Percentiles rank a stretch among this genome's conserved stretches.
phyloP scores from a whole-genome alignment of 2,329 filamentous ascomycete genomes.

The Berkeleyomyces rouxiae region DNA sequence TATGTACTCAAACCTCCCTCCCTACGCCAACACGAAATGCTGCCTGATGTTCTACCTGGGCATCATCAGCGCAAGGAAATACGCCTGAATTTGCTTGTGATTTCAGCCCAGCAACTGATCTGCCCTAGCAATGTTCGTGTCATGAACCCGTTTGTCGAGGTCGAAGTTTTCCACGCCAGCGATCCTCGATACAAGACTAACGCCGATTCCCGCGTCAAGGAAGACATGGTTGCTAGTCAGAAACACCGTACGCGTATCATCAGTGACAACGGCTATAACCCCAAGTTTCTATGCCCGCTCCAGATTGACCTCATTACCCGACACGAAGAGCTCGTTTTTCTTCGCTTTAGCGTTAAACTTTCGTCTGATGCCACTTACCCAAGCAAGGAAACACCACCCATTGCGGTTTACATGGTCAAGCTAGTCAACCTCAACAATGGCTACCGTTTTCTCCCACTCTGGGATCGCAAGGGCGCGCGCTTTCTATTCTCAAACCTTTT shows the following conservation, averaged over 20 bases:
- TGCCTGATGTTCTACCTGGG: slow-evolving; percentile 24
- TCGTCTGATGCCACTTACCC: slow-evolving; percentile 53
- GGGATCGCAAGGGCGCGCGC: slow-evolving; percentile 76
- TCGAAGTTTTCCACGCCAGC: slow-evolving; percentile 87
- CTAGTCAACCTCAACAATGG: slow-evolving; percentile 77
- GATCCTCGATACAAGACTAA: slow-evolving; percentile 82
- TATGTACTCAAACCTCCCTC: slow-evolving; percentile 89
- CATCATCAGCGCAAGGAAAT: slow-evolving; percentile 70
- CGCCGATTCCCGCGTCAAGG: slow-evolving; percentile 39
- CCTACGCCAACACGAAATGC: slow-evolving; percentile 53
- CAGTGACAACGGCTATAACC: slow-evolving; percentile 84
- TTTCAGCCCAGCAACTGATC: slow-evolving; percentile 90
- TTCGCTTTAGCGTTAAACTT: slow-evolving; percentile 83
- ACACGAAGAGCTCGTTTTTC: slow-evolving; percentile 81
- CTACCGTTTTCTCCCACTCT: slow-evolving; percentile 79
- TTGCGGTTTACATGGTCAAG: slow-evolving; percentile 88
- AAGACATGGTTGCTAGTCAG: slow-evolving; percentile 42
- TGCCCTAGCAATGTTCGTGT: slow-evolving; percentile 55
- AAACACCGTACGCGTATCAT: slow-evolving; percentile 67
- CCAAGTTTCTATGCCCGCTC: slow-evolving; percentile 66
- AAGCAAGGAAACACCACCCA: slow-evolving; percentile 40
- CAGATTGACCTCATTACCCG: slow-evolving; percentile 79
- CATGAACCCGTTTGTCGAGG: slow-evolving; percentile 85
- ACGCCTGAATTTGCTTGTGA: slow-evolving; percentile 69
- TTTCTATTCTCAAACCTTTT: slow-evolving; percentile 92